These are phyloP conservation scores for Penicillium herquei DNA, from an alignment of 495 filamentous ascomycete species.

Conservation along the genomic window DNA sequence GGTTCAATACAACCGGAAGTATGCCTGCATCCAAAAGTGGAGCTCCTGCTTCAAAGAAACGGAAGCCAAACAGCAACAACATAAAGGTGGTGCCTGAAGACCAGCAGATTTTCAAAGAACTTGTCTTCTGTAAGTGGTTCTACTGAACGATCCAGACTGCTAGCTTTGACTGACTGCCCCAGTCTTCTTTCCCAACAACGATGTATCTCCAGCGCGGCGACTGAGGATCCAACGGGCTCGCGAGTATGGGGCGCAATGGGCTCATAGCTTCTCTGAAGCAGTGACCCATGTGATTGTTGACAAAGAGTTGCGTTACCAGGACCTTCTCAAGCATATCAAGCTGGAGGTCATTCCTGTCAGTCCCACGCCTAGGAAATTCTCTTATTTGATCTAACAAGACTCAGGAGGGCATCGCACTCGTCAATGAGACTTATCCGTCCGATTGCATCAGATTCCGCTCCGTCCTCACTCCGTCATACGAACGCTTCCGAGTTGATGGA, in stretches of 20 bases:
- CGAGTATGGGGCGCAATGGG: slow-evolving; percentile 73
- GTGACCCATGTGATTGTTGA: slow-evolving; percentile 83
- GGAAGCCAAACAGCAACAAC: slow-evolving; percentile 19
- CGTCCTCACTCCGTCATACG: slow-evolving; percentile 57
- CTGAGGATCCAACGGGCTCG: slow-evolving; percentile 70
- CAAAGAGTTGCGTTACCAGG: slow-evolving; percentile 58
- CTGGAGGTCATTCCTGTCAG: slow-evolving; percentile 47
- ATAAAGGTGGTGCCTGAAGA: slow-evolving; percentile 52
- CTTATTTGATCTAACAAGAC: slow-evolving; percentile 26
- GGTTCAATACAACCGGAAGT: slow-evolving; percentile 16
- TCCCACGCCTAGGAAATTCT: slow-evolving; percentile 10
- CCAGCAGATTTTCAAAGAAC: slow-evolving; percentile 62
- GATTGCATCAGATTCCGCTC: slow-evolving; percentile 68
- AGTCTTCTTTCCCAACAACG: slow-evolving; percentile 81
- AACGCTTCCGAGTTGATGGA: slow-evolving; percentile 58
- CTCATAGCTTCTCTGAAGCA: slow-evolving; percentile 47
- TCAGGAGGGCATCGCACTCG: slow-evolving; percentile 54
- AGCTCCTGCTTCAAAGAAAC: slow-evolving; percentile 24
- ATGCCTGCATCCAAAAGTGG: slow-evolving; percentile 16
- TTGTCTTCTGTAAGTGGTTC: slow-evolving; percentile 56
- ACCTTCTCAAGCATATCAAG: slow-evolving; percentile 63
- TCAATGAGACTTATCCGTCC: slow-evolving; percentile 75
- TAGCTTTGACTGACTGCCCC: slow-evolving; percentile 4
- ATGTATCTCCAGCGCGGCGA: slow-evolving; percentile 62
- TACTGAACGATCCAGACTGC: neutral